Percentiles rank a stretch among this genome's conserved stretches.
phyloP scores from a whole-genome alignment of 2,329 filamentous ascomycete genomes.

The Dryadomyces quercus-mongolicae region DNA sequence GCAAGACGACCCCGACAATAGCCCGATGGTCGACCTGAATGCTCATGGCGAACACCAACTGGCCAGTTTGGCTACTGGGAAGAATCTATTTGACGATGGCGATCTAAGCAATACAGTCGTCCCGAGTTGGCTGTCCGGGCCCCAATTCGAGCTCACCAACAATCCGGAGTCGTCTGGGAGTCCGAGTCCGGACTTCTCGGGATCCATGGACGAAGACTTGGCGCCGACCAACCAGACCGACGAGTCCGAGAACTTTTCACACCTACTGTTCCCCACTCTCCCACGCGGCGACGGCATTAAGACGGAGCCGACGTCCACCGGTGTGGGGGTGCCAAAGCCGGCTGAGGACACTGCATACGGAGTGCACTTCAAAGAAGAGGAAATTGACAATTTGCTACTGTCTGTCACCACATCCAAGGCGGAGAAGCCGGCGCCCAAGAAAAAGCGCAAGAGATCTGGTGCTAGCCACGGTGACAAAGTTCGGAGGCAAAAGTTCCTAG shows the following conservation, averaged over 20 bases:
- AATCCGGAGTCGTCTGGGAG: conserved; percentile 1
- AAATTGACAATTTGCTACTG: not conserved
- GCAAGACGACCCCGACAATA: not conserved
- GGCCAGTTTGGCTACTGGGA: not conserved
- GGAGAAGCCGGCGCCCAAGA: not conserved
- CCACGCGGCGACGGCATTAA: not conserved
- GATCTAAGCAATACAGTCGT: not conserved
- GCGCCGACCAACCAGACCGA: not conserved
- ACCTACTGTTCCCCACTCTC: not conserved
- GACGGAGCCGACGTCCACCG: not conserved
- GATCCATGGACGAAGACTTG: not conserved
- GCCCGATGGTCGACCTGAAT: not conserved
- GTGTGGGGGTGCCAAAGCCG: not conserved
- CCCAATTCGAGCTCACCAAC: not conserved
- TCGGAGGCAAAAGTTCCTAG: conserved; percentile 47
- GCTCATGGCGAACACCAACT: not conserved
- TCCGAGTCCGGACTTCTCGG: not conserved
- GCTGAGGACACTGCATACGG: not conserved
- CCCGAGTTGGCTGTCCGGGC: not conserved
- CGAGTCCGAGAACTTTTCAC: not conserved
- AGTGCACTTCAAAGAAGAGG: not conserved
- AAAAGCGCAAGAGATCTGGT: not conserved
- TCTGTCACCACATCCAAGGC: not conserved
- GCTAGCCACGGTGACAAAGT: conserved; percentile 18
- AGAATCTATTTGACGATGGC: not conserved